Percentiles rank a stretch among this genome's conserved stretches.
phyloP scores from a whole-genome alignment of 371 early-diverging fungal species.

The Mucor velutinosus region DNA sequence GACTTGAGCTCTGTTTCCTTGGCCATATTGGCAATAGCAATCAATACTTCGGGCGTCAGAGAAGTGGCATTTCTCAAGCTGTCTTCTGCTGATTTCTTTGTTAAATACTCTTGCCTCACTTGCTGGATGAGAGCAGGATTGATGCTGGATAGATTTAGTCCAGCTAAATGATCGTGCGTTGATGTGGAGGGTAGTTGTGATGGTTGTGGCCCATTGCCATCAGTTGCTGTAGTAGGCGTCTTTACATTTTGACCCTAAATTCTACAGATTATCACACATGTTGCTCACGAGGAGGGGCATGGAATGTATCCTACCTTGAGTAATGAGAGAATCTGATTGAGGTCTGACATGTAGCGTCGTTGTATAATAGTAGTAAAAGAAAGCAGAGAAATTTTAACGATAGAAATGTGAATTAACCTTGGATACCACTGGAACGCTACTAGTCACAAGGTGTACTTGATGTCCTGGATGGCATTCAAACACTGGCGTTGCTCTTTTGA shows the following conservation, averaged over 20 bases:
- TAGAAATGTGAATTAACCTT: no score
- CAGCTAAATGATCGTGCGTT: neutral
- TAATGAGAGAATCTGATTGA: constrained; percentile 10
- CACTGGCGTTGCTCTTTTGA: no score
- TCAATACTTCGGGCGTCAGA: constrained; percentile 44
- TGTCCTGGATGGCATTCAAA: no score
- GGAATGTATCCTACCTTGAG: constrained; percentile 7
- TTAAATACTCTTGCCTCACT: constrained; percentile 42
- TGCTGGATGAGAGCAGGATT: constrained; percentile 39
- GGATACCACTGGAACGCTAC: no score
- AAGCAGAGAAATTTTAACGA: no score
- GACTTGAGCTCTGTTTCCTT: constrained; percentile 39
- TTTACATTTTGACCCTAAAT: constrained; percentile 18
- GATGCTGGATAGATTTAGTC: constrained; percentile 31
- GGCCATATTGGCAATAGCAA: constrained; percentile 31
- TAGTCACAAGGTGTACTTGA: no score
- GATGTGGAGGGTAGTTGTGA: neutral
- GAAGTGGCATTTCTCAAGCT: constrained; percentile 26
- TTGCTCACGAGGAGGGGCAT: no score
- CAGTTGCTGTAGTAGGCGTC: neutral
- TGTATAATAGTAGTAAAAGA: no score
- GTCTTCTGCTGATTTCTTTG: constrained; percentile 11
- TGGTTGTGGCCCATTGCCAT: neutral
- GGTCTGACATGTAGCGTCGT: neutral
- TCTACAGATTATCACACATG: neutral